Evolutionary conservation across 495 filamentous ascomycete genomes (phyloP).

Genomic region (Glonium stellatum): DNA sequence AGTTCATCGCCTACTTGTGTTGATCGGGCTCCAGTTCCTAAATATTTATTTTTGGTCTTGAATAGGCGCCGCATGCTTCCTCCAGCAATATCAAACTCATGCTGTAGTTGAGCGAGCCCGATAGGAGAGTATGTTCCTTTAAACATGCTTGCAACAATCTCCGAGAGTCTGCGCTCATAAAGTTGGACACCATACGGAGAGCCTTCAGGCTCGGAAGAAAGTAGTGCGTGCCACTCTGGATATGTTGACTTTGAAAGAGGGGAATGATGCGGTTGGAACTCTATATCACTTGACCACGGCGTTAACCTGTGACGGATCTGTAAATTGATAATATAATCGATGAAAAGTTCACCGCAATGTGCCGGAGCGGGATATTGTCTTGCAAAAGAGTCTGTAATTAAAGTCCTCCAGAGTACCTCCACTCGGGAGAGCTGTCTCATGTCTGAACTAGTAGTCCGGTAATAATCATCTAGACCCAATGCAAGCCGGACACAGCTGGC

Average conservation of each 20-base stretch:
- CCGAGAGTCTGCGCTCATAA: slow-evolving; percentile 13
- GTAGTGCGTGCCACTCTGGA: slow-evolving; percentile 20
- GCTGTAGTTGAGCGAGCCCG: slow-evolving; percentile 18
- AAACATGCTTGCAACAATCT: slow-evolving; percentile 22
- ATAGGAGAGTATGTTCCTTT: slow-evolving; percentile 22
- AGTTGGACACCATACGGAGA: slow-evolving; percentile 5
- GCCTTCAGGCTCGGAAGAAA: slow-evolving; percentile 10
- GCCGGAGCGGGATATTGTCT: slow-evolving; percentile 14
- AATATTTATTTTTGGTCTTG: slow-evolving; percentile 9
- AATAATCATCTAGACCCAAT: slow-evolving; percentile 13
- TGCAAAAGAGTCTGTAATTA: slow-evolving; percentile 18
- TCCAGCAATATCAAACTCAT: slow-evolving; percentile 18
- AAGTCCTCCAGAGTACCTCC: slow-evolving; percentile 20
- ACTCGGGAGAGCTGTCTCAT: slow-evolving; percentile 12
- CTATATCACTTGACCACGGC: slow-evolving; percentile 22
- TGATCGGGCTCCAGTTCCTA: slow-evolving; percentile 16
- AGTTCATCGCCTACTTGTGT: slow-evolving; percentile 18
- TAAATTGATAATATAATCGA: slow-evolving; percentile 24
- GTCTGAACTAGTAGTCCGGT: slow-evolving; percentile 1
- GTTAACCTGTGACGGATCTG: slow-evolving; percentile 21
- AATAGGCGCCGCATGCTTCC: slow-evolving; percentile 18
- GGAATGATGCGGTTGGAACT: slow-evolving; percentile 23
- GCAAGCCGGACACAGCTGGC: slow-evolving; percentile 21
- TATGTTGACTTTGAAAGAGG: slow-evolving; percentile 21
- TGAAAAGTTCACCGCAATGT: slow-evolving; percentile 12